These are phyloP conservation scores for Lepidium aucheri DNA, from an alignment of 345 rosid genomes.

Conservation along the genomic window DNA sequence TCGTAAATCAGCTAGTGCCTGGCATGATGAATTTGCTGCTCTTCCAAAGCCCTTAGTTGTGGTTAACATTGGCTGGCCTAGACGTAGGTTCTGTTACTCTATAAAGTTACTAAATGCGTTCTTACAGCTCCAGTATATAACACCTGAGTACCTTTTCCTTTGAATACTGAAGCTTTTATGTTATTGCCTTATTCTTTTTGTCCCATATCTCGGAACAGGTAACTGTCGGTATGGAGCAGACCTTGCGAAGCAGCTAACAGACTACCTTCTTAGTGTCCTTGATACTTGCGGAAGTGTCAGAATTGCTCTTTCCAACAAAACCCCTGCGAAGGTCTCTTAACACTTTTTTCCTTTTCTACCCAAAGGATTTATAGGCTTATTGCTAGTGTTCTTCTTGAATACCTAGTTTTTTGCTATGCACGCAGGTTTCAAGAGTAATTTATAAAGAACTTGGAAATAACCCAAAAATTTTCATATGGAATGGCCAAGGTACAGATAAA, in stretches of 20 bases:
- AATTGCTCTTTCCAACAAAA: conserved; percentile 71
- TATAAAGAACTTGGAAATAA: conserved; percentile 62
- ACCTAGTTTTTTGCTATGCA: neutral
- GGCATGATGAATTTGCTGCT: conserved; percentile 92
- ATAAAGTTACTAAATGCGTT: neutral
- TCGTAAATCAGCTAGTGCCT: conserved; percentile 74
- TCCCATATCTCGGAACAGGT: conserved; percentile 32
- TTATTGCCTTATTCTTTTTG: neutral
- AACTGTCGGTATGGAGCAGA: conserved; percentile 76
- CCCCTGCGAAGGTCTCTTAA: conserved; percentile 68
- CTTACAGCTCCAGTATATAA: neutral
- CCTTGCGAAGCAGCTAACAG: conserved; percentile 73
- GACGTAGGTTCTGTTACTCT: conserved; percentile 40
- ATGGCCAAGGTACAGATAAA: conserved; percentile 68
- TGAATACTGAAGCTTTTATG: neutral
- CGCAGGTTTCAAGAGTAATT: conserved; percentile 59
- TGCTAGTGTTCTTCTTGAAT: neutral
- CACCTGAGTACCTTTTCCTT: neutral
- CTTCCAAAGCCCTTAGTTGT: conserved; percentile 85
- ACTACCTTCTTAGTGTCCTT: conserved; percentile 48
- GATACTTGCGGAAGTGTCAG: conserved; percentile 75
- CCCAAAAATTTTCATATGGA: conserved; percentile 84
- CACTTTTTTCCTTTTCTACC: neutral
- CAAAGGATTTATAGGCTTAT: neutral
- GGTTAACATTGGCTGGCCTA: conserved; percentile 91